Conservation (phyloP, 1,139 yeast genomes). For the Yamadazyma oceani region DNA sequence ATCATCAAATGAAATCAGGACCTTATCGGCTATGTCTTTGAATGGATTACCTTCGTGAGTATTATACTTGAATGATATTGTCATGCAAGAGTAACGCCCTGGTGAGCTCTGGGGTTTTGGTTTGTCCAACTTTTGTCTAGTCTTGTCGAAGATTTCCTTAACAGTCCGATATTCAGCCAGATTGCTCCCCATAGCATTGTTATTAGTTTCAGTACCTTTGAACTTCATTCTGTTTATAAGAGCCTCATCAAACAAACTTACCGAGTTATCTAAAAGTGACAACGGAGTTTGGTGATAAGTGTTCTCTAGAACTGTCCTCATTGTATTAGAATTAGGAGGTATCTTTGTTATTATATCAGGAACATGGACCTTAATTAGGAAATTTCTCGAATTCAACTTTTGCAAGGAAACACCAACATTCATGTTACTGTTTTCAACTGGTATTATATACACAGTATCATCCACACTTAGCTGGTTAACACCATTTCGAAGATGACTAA, state of each 20-base stretch:
- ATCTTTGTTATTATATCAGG: constrained; percentile 41
- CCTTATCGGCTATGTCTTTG: constrained; percentile 22
- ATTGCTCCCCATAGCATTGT: too few relatives aligned
- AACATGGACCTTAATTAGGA: constrained; percentile 31
- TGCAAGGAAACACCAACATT: constrained; percentile 10
- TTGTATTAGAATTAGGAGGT: constrained; percentile 27
- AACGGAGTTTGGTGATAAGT: constrained; percentile 6
- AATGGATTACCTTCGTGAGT: constrained; percentile 38
- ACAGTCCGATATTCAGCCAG: too few relatives aligned
- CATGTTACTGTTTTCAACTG: not conserved
- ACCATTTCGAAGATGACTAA: constrained; percentile 8
- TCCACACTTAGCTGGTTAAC: not conserved
- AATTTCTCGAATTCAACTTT: constrained; percentile 13
- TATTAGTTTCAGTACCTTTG: too few relatives aligned
- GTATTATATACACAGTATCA: constrained; percentile 8
- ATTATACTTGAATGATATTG: constrained; percentile 35
- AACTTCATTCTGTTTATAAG: constrained; percentile 1
- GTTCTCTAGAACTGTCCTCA: constrained; percentile 18
- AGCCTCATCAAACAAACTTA: constrained; percentile 5
- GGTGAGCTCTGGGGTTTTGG: not conserved
- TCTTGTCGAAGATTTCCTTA: too few relatives aligned
- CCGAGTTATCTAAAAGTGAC: not conserved
- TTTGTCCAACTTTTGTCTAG: not conserved
- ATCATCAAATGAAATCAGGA: constrained; percentile 30
- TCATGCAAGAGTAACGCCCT: constrained; percentile 27